A percentile compares a stretch with the other conserved stretches of the same genome.
Evolutionary conservation across 352 stramenopile genomes (phyloP).

Genomic region (Globisporangium radiosum): DNA sequence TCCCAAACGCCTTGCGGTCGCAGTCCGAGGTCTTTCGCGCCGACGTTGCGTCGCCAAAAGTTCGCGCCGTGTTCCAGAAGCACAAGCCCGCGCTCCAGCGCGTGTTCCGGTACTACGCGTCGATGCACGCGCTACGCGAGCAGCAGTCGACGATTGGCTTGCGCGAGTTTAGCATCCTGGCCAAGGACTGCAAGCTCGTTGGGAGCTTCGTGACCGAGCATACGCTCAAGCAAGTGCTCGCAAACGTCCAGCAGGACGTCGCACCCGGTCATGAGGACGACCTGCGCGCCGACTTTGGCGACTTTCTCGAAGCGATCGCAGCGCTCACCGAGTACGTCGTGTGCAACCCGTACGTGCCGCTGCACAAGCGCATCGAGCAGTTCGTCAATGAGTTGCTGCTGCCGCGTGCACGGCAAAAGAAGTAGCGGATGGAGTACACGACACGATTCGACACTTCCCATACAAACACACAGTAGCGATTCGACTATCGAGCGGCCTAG

Average conservation of each 20-base stretch:
- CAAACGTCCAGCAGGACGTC: constrained; percentile 62
- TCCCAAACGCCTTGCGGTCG: constrained; percentile 62
- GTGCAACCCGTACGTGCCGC: constrained; percentile 69
- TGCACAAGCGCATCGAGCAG: constrained; percentile 72
- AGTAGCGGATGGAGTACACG: constrained; percentile 14
- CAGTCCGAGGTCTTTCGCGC: constrained; percentile 72
- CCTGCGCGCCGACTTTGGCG: constrained; percentile 50
- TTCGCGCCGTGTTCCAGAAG: constrained; percentile 66
- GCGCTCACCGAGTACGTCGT: constrained; percentile 75
- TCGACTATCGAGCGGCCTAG: too few relatives aligned
- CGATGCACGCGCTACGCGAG: constrained; percentile 67
- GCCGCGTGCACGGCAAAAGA: constrained; percentile 65
- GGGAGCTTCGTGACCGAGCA: constrained; percentile 73
- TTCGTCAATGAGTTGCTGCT: constrained; percentile 76
- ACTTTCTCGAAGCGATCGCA: constrained; percentile 68
- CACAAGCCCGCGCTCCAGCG: constrained; percentile 63
- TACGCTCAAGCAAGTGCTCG: constrained; percentile 72
- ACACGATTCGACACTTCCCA: too few relatives aligned
- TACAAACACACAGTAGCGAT: too few relatives aligned
- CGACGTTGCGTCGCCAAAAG: constrained; percentile 56
- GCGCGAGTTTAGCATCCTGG: constrained; percentile 51
- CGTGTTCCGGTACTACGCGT: constrained; percentile 79
- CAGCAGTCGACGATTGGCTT: constrained; percentile 69
- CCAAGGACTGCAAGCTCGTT: constrained; percentile 69
- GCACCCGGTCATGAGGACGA: constrained; percentile 24